These are phyloP conservation scores for Aspergillus pseudoglaucus DNA, from an alignment of 2,329 filamentous ascomycete genomes.

Conservation along the genomic window DNA sequence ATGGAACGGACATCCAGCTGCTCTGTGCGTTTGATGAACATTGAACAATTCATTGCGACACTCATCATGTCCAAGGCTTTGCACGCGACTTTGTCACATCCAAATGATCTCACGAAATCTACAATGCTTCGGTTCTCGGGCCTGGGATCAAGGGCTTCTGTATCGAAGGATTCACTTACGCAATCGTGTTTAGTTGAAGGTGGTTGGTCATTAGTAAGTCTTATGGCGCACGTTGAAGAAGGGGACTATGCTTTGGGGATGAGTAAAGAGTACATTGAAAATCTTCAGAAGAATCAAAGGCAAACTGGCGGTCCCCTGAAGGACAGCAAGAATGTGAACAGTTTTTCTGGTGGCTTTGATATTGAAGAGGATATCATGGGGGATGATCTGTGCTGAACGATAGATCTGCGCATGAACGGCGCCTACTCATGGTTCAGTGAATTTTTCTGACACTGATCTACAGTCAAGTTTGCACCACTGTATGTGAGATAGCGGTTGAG, in stretches of 20 bases:
- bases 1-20: slow-evolving; percentile 26
- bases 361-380: slow-evolving; percentile 39
- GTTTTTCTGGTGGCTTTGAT: slow-evolving; percentile 16
- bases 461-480: too few relatives aligned
- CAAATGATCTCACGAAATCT: slow-evolving; percentile 28
- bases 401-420: too few relatives aligned
- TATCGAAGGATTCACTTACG: slow-evolving; percentile 30
- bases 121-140: slow-evolving; percentile 51
- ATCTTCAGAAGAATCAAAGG: slow-evolving; percentile 43
- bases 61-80: slow-evolving; percentile 48
- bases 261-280: slow-evolving; percentile 54
- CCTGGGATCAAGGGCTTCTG: slow-evolving; percentile 22
- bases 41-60: slow-evolving; percentile 30
- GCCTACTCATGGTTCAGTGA: too few relatives aligned
- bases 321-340: slow-evolving; percentile 5
- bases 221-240: slow-evolving; percentile 48
- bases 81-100: slow-evolving; percentile 45
- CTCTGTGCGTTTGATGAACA: slow-evolving; percentile 17
- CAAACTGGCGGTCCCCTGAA: slow-evolving; percentile 18
- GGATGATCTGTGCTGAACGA: slow-evolving; percentile 23
- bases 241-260: slow-evolving; percentile 52
- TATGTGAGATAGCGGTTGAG: too few relatives aligned
- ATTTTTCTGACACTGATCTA: too few relatives aligned
- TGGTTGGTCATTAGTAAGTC: slow-evolving; percentile 43
- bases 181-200: slow-evolving; percentile 43